Conservation (phyloP, 164 flowering plant species). For the Magnolia kwangsiensis region DNA sequence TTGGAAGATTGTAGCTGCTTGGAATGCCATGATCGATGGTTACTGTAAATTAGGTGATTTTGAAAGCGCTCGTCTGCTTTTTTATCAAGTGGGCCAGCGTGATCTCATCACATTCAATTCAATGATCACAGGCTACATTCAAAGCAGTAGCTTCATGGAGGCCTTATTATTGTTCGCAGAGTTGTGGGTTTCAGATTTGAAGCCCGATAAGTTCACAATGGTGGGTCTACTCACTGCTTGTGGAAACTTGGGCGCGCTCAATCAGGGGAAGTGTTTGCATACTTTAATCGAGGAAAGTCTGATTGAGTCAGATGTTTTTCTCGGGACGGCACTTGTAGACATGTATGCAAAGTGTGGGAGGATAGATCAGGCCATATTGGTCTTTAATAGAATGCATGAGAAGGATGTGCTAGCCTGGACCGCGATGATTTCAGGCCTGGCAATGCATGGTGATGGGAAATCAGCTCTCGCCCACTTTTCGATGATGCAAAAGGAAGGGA, state of each 20-base stretch:
- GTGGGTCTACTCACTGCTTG: constrained; percentile 37
- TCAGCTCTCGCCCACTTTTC: constrained; percentile 9
- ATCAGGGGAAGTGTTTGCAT: constrained; percentile 33
- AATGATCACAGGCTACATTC: constrained; percentile 28
- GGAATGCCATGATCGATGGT: constrained; percentile 18
- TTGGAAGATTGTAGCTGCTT: constrained; percentile 8
- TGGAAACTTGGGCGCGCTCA: constrained; percentile 34
- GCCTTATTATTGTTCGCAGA: constrained; percentile 22
- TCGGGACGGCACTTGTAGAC: constrained; percentile 46
- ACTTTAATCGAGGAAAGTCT: constrained; percentile 17
- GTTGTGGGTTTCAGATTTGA: constrained; percentile 21
- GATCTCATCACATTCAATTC: constrained; percentile 35
- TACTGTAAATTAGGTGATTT: constrained; percentile 15
- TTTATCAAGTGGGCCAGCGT: constrained; percentile 17
- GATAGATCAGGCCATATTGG: constrained; percentile 10
- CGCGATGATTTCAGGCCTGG: constrained; percentile 9
- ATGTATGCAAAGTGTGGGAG: constrained; percentile 89
- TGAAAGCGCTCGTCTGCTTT: constrained; percentile 7
- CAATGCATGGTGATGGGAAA: constrained; percentile 9
- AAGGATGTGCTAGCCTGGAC: constrained; percentile 16
- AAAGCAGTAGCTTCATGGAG: constrained; percentile 23
- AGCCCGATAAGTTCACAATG: constrained; percentile 27
- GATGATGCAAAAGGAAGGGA: constrained; percentile 7
- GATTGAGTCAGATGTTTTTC: constrained; percentile 27
- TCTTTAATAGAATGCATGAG: constrained; percentile 6